Conservation (phyloP, 1,139 yeast genomes). For the Candida pseudocylindracea region DNA sequence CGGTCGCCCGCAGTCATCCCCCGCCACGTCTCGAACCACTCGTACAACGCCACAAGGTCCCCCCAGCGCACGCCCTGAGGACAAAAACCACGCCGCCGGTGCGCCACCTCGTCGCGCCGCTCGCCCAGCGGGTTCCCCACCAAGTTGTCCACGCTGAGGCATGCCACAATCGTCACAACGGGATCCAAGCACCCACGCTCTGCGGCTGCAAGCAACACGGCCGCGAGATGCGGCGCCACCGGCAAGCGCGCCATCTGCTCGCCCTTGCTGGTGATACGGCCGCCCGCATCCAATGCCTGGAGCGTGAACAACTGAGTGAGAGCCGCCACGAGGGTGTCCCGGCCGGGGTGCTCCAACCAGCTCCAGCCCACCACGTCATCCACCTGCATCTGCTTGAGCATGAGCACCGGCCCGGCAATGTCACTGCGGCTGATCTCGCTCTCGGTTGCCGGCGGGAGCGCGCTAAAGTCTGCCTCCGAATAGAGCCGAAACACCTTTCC, state of each 20-base stretch:
- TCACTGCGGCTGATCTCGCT: conserved; percentile 84
- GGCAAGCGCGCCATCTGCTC: conserved; percentile 75
- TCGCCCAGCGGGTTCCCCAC: conserved; percentile 50
- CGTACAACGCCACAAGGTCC: conserved; percentile 68
- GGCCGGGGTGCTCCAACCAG: conserved; percentile 85
- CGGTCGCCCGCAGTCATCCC: conserved; percentile 24
- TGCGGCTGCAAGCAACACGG: conserved; percentile 54
- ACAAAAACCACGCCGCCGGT: conserved; percentile 36
- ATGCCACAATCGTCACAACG: conserved; percentile 76
- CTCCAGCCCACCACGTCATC: conserved; percentile 71
- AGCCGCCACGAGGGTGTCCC: conserved; percentile 55
- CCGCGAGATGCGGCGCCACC: conserved; percentile 79
- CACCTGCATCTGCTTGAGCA: conserved; percentile 66
- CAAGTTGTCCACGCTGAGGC: conserved; percentile 81
- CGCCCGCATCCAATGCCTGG: conserved; percentile 58
- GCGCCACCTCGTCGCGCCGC: conserved; percentile 57
- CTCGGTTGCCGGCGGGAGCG: conserved; percentile 60
- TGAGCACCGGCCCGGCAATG: conserved; percentile 60
- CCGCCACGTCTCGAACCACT: conserved; percentile 40
- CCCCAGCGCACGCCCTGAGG: conserved; percentile 55
- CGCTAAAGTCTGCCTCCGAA: conserved; percentile 43
- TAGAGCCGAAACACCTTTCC: conserved; percentile 83
- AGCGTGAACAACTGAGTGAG: conserved; percentile 57
- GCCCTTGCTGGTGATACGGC: conserved; percentile 60
- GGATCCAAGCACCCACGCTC: conserved; percentile 32